These are phyloP conservation scores for Podospora pseudoanserina DNA, from an alignment of 495 filamentous ascomycete species.

Conservation along the genomic window DNA sequence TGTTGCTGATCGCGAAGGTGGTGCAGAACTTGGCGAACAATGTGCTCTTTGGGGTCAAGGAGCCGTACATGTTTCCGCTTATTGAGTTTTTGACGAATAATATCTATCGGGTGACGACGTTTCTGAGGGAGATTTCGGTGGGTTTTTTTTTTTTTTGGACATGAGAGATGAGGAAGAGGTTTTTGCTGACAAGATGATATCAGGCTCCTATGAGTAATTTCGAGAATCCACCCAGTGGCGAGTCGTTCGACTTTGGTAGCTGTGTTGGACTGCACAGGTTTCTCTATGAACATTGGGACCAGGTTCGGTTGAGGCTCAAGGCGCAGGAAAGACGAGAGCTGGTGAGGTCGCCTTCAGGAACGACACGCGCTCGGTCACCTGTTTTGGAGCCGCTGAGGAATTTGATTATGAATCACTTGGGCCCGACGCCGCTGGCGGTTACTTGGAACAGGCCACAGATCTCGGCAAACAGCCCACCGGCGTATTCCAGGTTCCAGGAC, in stretches of 20 bases:
- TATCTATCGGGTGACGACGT: constrained; percentile 60
- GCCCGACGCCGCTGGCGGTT: constrained; percentile 60
- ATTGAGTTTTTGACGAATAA: constrained; percentile 63
- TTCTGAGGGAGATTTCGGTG: constrained; percentile 60
- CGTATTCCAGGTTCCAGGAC: constrained; percentile 64
- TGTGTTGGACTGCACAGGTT: constrained; percentile 63
- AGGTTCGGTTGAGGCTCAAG: constrained; percentile 58
- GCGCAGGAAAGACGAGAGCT: constrained; percentile 52
- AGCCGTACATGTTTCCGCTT: constrained; percentile 64
- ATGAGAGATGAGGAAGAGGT: background rate
- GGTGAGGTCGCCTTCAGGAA: constrained; percentile 49
- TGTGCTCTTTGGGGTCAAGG: constrained; percentile 66
- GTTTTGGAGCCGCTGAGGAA: constrained; percentile 51
- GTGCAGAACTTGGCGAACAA: constrained; percentile 68
- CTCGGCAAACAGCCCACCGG: constrained; percentile 52
- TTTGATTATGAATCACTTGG: constrained; percentile 56
- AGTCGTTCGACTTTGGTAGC: constrained; percentile 64
- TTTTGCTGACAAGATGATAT: constrained; percentile 28
- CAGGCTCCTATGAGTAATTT: constrained; percentile 31
- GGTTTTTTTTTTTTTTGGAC: background rate
- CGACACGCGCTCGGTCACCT: constrained; percentile 42
- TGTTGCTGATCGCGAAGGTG: constrained; percentile 64
- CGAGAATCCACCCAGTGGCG: constrained; percentile 34
- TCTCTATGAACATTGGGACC: constrained; percentile 66
- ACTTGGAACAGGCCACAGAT: constrained; percentile 61